These are phyloP conservation scores for Hippophae rhamnoides DNA, from an alignment of 306 rosid genomes.

Conservation along the genomic window DNA sequence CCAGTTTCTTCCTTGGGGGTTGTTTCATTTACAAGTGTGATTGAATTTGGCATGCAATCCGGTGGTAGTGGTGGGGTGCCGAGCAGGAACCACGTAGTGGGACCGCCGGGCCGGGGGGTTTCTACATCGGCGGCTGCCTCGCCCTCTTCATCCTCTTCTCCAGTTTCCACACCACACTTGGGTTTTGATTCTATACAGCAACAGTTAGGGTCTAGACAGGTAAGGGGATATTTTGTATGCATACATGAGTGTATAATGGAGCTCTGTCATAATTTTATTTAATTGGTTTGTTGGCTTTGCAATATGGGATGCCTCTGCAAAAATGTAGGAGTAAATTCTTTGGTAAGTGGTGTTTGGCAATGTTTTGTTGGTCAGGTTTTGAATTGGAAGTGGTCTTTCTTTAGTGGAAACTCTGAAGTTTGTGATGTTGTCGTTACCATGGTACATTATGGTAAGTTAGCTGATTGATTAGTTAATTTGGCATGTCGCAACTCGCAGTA, in stretches of 20 bases:
- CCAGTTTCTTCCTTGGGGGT: conserved; percentile 12
- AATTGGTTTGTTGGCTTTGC: conserved; percentile 15
- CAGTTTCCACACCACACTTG: conserved; percentile 67
- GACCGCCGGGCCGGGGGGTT: conserved; percentile 63
- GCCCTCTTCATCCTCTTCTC: conserved; percentile 80
- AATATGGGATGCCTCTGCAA: conserved; percentile 13
- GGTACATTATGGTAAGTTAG: conserved; percentile 13
- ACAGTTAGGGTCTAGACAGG: conserved; percentile 80
- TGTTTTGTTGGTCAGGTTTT: not conserved
- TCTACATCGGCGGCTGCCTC: conserved; percentile 75
- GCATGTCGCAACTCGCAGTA: conserved; percentile 30
- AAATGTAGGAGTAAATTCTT: conserved; percentile 20
- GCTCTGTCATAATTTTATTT: conserved; percentile 17
- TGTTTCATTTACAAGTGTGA: conserved; percentile 29
- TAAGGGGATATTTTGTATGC: conserved; percentile 20
- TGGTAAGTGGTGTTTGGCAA: not conserved
- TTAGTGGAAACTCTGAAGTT: conserved; percentile 5
- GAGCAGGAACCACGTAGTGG: conserved; percentile 65
- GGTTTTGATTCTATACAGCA: conserved; percentile 60
- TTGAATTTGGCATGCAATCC: conserved; percentile 65
- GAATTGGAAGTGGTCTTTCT: conserved; percentile 5
- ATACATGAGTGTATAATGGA: conserved; percentile 7
- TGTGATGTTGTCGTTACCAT: conserved; percentile 3
- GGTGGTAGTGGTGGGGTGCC: conserved; percentile 68
- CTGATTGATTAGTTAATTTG: conserved; percentile 17